These are phyloP conservation scores for Trichosporon faecale DNA, from an alignment of 1,284 basidiomycete species.

Conservation along the genomic window DNA sequence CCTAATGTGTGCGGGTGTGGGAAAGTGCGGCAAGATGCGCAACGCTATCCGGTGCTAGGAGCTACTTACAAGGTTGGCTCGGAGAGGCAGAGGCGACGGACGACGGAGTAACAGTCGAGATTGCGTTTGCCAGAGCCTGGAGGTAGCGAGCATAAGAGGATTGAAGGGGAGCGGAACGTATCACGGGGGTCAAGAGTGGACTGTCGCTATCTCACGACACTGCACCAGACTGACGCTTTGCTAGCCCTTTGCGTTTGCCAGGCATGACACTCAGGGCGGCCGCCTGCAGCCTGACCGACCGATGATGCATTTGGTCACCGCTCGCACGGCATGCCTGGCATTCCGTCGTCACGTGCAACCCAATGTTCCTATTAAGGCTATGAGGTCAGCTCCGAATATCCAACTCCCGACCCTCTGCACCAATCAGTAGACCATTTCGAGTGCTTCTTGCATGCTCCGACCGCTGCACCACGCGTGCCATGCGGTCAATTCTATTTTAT, in stretches of 20 bases:
- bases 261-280: not conserved
- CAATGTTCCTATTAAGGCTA: not conserved
- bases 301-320: conserved; percentile 6
- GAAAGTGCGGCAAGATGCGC: not conserved
- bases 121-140: conserved; percentile 14
- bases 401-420: not conserved
- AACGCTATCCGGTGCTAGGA: not conserved
- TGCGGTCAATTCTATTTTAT: not conserved
- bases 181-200: not conserved
- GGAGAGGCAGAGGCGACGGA: not conserved
- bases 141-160: conserved; percentile 14
- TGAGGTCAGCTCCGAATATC: not conserved
- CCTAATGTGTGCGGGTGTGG: not conserved
- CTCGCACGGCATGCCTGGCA: not conserved
- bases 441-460: not conserved
- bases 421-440: not conserved
- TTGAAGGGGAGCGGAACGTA: not conserved
- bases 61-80: conserved; percentile 12
- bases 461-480: not conserved
- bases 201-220: not conserved
- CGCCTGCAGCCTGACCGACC: no score
- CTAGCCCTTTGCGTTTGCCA: no score
- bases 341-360: not conserved
- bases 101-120: not conserved
- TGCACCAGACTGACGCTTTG: not conserved